phyloP scores from a whole-genome alignment of 2,329 filamentous ascomycete species.

The Diaporthe sp. region DNA sequence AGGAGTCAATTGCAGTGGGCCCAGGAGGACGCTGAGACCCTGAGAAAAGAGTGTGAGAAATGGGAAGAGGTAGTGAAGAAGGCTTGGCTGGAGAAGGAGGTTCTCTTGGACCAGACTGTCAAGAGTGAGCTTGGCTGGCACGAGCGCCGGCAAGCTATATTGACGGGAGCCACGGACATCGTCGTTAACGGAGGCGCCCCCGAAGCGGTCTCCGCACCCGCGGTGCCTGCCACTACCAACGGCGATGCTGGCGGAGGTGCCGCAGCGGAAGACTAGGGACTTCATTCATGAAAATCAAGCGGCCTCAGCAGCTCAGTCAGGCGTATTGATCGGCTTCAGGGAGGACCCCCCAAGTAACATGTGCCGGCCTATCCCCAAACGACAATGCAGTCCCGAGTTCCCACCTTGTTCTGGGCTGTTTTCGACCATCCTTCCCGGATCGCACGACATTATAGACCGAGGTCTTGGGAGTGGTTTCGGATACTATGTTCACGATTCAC shows the following conservation, averaged over 20 bases:
- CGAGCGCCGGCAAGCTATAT: slow-evolving; percentile 68
- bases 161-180: slow-evolving; percentile 63
- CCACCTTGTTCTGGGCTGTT: background rate
- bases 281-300: background rate
- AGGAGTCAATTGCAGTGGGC: slow-evolving; percentile 81
- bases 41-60: slow-evolving; percentile 75
- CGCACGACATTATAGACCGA: background rate
- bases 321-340: no score
- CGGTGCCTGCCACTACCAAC: slow-evolving; percentile 23
- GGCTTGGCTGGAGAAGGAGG: slow-evolving; percentile 86
- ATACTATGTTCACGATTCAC: background rate
- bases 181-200: slow-evolving; percentile 50
- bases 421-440: background rate
- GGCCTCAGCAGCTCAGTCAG: background rate
- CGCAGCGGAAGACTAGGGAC: slow-evolving; percentile 17
- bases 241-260: slow-evolving; percentile 26
- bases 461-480: no score
- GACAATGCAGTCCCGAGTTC: background rate
- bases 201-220: slow-evolving; percentile 18
- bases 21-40: slow-evolving; percentile 73
- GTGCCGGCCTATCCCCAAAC: background rate
- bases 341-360: background rate
- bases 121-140: slow-evolving; percentile 77
- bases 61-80: slow-evolving; percentile 77
- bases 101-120: slow-evolving; percentile 81